A percentile compares a stretch with the other conserved stretches of the same genome.
These are phyloP conservation scores for Capronia americana DNA, from an alignment of 2,329 filamentous ascomycete species.

Conservation along the genomic window DNA sequence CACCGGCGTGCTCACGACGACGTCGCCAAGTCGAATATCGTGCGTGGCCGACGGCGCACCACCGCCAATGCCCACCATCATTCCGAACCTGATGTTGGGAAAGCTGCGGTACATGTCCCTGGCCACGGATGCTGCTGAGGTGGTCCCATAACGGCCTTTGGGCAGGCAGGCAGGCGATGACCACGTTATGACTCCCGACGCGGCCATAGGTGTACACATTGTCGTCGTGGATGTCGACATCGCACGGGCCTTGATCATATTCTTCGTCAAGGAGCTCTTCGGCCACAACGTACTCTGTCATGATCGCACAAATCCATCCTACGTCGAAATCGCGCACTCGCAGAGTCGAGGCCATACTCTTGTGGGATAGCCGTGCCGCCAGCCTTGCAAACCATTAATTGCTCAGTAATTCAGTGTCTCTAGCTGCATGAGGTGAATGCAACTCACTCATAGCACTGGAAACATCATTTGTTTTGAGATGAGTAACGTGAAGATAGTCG, in stretches of 20 bases:
- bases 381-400: too few species aligned
- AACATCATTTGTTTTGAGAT: too few species aligned
- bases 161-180: constrained; percentile 37
- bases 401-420: too few species aligned
- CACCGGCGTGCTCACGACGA: constrained; percentile 39
- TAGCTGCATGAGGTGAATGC: too few species aligned
- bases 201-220: constrained; percentile 33
- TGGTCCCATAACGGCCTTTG: constrained; percentile 28
- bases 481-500: too few species aligned
- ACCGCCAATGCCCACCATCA: constrained; percentile 43
- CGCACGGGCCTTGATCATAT: constrained; percentile 16
- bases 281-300: constrained; percentile 38
- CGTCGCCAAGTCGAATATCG: constrained; percentile 42
- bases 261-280: constrained; percentile 40
- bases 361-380: too few species aligned
- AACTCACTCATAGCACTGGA: too few species aligned
- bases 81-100: constrained; percentile 35
- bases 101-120: constrained; percentile 39
- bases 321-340: neutral
- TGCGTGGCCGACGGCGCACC: constrained; percentile 35
- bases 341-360: too few species aligned
- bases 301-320: constrained; percentile 29
- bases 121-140: constrained; percentile 38
- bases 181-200: constrained; percentile 38
- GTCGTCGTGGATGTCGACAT: constrained; percentile 25